phyloP scores from a whole-genome alignment of 306 rosid species.

The Carpinus fangiana region DNA sequence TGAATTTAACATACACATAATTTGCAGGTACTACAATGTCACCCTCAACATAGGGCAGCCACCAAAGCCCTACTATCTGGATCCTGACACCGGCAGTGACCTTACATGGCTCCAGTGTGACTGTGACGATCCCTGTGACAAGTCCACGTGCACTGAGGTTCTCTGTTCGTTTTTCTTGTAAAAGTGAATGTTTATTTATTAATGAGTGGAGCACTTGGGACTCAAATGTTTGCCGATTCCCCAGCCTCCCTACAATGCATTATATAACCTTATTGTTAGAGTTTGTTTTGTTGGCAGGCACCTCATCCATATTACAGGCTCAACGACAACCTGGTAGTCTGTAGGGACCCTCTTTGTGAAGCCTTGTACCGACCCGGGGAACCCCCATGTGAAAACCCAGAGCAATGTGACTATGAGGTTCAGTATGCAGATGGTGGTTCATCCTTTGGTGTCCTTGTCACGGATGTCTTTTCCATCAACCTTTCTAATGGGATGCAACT shows the following conservation, averaged over 20 bases:
- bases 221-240: too few relatives aligned
- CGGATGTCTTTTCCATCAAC: conserved; percentile 67
- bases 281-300: conserved; percentile 43
- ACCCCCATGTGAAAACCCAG: conserved; percentile 57
- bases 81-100: conserved; percentile 94
- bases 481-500: conserved; percentile 58
- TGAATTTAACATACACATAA: background rate
- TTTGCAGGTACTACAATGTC: conserved; percentile 78
- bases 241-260: too few relatives aligned
- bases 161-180: background rate
- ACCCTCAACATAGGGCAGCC: conserved; percentile 83
- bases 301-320: conserved; percentile 80
- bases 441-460: conserved; percentile 75
- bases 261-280: too few relatives aligned
- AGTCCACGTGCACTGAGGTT: conserved; percentile 97
- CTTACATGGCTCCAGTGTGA: conserved; percentile 99
- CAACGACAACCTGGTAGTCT: conserved; percentile 65
- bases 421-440: conserved; percentile 86
- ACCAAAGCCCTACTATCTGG: conserved; percentile 82
- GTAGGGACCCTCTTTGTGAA: conserved; percentile 69
- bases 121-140: too few relatives aligned
- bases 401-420: conserved; percentile 84
- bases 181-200: background rate
- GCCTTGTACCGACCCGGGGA: conserved; percentile 56
- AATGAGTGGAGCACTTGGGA: background rate